Evolutionary conservation across 306 rosid species (phyloP), one percentile per base, ranked within the genome.

Genomic region (Glycine latifolia): DNA sequence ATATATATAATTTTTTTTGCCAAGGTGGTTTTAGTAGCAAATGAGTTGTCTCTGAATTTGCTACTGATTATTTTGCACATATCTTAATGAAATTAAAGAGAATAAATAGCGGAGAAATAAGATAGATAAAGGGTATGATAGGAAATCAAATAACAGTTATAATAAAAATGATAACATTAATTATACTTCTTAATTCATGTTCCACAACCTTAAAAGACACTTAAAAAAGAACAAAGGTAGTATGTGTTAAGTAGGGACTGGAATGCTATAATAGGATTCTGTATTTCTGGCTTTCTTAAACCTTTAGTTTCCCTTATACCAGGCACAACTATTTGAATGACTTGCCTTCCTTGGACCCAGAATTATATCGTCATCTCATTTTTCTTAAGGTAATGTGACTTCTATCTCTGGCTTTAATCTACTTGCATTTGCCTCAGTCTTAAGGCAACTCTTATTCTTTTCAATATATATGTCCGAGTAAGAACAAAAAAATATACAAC

Each of bases 271-370:
- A 63, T 37, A 13, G 47, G 47, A 35, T 37, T 62, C 43, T 62
- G 16, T 33, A 62, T 35, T 62, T 63, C 16, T 35, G n/a, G 48
- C 53, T 87, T 67, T 69, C 68, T 73, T 26, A 63, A 67, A 73
- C 56, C 77, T 47, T 49, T 60, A 71, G 8, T 41, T 20, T 73
- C 4, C 60, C 53, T 77, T 78, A 41, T 71, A 56, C 58, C 86
- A 95, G 99, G 92, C 85, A 91, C 92, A 95, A 95, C 89, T 95
- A 95, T 87, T 89, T 95, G 75, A 95, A 95, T 85, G 99, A 95
- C 80, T 88, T 95, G 89, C 99, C 99, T 71, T 95, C 99, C 69
- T 83, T 95, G 87, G 99, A 95, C 81, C 97, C 94, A 33, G 99
- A 95, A 76, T 88, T 95, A 82, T 95, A 95, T 68, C 98, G 97